A percentile compares a stretch with the other conserved stretches of the same genome.
phyloP scores from a whole-genome alignment of 140 eudicot genomes.

The Cichorium intybus region DNA sequence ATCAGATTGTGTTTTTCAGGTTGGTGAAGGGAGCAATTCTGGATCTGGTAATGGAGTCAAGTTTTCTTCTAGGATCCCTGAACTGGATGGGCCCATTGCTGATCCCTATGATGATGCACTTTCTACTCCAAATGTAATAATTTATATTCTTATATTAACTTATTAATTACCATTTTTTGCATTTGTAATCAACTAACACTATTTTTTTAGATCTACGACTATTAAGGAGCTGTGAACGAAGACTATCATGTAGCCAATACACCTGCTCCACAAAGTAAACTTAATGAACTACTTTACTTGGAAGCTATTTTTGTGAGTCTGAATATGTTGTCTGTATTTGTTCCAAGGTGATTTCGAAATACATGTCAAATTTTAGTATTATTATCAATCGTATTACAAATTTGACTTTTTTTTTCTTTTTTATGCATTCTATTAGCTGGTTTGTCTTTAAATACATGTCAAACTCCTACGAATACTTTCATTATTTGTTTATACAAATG shows the following conservation, averaged over 20 bases:
- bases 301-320: slow-evolving; percentile 17
- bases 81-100: slow-evolving; percentile 92
- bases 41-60: slow-evolving; percentile 28
- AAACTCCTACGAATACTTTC: no score
- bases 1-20: slow-evolving; percentile 35
- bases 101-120: slow-evolving; percentile 95
- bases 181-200: no score
- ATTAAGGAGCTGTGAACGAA: slow-evolving; percentile 84
- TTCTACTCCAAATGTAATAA: slow-evolving; percentile 94
- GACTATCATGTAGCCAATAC: slow-evolving; percentile 89
- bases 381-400: no score
- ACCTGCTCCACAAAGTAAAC: slow-evolving; percentile 74
- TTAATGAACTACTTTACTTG: no score
- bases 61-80: slow-evolving; percentile 62
- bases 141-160: background rate
- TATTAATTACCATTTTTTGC: no score
- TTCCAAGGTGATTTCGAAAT: no score
- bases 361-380: no score
- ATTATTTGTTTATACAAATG: no score
- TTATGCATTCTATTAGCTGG: no score
- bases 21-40: slow-evolving; percentile 41
- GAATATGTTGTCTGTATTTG: slow-evolving; percentile 21
- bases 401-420: no score
- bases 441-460: no score
- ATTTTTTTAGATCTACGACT: slow-evolving; percentile 80